A percentile compares a stretch with the other conserved stretches of the same genome.
Conservation (phyloP, 352 stramenopile genomes). For the Pythium biforme region DNA sequence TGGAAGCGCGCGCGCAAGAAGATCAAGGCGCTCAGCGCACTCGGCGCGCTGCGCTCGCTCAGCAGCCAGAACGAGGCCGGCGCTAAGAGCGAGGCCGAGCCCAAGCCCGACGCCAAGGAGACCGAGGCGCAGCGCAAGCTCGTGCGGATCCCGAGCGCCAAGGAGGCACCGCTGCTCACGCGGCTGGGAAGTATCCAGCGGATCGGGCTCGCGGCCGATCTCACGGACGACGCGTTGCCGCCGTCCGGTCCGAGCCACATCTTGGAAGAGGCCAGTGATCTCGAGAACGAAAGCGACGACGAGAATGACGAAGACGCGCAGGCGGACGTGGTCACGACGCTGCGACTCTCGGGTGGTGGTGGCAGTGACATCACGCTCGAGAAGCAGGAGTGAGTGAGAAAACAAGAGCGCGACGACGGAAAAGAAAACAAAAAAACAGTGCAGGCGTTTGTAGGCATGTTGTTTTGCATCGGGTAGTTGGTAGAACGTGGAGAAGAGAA, state of each 20-base stretch:
- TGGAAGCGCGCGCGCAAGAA: slow-evolving; percentile 88
- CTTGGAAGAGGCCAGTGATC: slow-evolving; percentile 19
- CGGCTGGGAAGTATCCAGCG: slow-evolving; percentile 68
- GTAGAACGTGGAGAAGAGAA: no score
- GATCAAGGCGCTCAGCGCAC: slow-evolving; percentile 79
- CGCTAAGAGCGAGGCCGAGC: slow-evolving; percentile 5
- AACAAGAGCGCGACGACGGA: no score
- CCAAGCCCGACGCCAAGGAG: slow-evolving; percentile 24
- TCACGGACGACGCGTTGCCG: slow-evolving; percentile 11
- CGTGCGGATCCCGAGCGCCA: slow-evolving; percentile 34
- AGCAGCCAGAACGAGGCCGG: slow-evolving; percentile 22
- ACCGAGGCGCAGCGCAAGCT: slow-evolving; percentile 23
- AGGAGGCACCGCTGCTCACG: slow-evolving; percentile 48
- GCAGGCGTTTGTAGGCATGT: no score
- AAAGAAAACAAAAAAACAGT: no score
- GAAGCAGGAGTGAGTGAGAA: slow-evolving; percentile 4
- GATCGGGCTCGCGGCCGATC: slow-evolving; percentile 31
- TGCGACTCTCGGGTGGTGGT: background rate
- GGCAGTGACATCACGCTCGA: background rate
- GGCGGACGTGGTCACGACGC: background rate
- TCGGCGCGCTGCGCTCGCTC: slow-evolving; percentile 55
- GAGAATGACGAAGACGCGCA: slow-evolving; percentile 23
- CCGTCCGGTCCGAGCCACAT: slow-evolving; percentile 5
- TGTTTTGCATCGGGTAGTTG: no score
- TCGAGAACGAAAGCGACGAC: slow-evolving; percentile 22